Percentiles rank a stretch among this genome's conserved stretches.
These are phyloP conservation scores for Penicillium silybi DNA, from an alignment of 495 filamentous ascomycete genomes.

Conservation along the genomic window DNA sequence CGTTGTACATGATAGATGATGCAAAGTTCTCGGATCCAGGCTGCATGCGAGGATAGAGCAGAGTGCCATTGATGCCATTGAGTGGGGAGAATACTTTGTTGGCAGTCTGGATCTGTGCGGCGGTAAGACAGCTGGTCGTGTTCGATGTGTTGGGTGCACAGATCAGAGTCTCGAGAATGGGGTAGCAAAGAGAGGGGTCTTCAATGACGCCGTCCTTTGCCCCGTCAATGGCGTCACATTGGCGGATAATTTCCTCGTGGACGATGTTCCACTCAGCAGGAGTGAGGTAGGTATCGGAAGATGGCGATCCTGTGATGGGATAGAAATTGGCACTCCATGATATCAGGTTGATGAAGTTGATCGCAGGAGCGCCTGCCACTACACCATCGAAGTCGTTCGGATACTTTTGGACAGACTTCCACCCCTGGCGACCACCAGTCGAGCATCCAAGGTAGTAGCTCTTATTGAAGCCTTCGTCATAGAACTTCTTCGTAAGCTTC, in stretches of 20 bases:
- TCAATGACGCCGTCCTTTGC: conserved; percentile 62
- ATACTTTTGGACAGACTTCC: conserved; percentile 47
- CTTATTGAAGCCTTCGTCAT: conserved; percentile 39
- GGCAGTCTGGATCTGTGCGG: conserved; percentile 52
- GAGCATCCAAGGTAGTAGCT: conserved; percentile 57
- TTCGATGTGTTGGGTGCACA: conserved; percentile 37
- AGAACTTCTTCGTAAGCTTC: conserved; percentile 45
- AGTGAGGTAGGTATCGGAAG: conserved; percentile 49
- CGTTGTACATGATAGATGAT: conserved; percentile 32
- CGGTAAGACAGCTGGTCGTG: conserved; percentile 49
- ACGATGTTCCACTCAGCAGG: conserved; percentile 48
- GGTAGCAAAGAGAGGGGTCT: conserved; percentile 54
- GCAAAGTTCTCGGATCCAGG: conserved; percentile 38
- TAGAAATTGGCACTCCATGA: conserved; percentile 55
- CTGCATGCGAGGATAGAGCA: conserved; percentile 54
- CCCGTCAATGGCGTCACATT: conserved; percentile 65
- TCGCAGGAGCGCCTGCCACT: conserved; percentile 53
- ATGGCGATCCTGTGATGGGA: conserved; percentile 42
- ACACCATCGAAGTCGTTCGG: conserved; percentile 63
- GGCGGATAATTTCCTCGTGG: conserved; percentile 54
- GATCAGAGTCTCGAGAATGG: conserved; percentile 48
- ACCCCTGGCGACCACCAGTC: conserved; percentile 52
- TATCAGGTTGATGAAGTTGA: conserved; percentile 42
- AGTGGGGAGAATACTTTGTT: conserved; percentile 53
- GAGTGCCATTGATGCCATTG: conserved; percentile 44